Percentiles rank a stretch among this genome's conserved stretches.
Evolutionary conservation across 441 rosid species (phyloP).

Genomic region (Aleurites moluccanus): DNA sequence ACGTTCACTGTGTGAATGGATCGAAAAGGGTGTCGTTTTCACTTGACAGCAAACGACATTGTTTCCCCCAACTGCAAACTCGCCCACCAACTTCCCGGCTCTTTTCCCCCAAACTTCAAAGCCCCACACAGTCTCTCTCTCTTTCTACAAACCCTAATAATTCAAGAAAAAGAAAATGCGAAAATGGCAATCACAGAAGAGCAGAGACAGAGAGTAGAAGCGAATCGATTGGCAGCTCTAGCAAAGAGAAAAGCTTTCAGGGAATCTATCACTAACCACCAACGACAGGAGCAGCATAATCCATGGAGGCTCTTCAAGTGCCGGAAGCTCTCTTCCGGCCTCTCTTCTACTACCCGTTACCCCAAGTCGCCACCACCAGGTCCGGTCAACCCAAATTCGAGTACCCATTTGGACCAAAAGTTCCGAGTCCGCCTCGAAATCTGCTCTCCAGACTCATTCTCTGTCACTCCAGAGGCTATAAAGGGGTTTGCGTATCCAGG

Average conservation of each 20-base stretch:
- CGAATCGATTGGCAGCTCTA: constrained; percentile 54
- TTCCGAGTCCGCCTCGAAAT: constrained; percentile 80
- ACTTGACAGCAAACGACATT: constrained; percentile 2
- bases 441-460: constrained; percentile 83
- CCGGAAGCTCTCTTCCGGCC: constrained; percentile 45
- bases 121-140: not conserved
- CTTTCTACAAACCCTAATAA: constrained; percentile 26
- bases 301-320: constrained; percentile 75
- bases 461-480: constrained; percentile 49
- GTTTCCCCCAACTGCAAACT: not conserved
- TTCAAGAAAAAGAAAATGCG: not conserved
- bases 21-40: too few relatives aligned
- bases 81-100: constrained; percentile 3
- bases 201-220: constrained; percentile 59
- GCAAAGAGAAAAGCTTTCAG: constrained; percentile 57
- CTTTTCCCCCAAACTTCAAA: not conserved
- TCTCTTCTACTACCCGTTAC: constrained; percentile 9
- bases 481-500: constrained; percentile 59
- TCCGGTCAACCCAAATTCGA: constrained; percentile 22
- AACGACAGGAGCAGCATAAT: constrained; percentile 23
- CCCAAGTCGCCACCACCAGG: constrained; percentile 25
- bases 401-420: constrained; percentile 32
- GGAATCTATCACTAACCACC: constrained; percentile 30
- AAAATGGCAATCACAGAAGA: constrained; percentile 60
- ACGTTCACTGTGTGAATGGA: too few relatives aligned